These are phyloP conservation scores for Russula compacta DNA, from an alignment of 768 basidiomycete genomes.

Conservation along the genomic window DNA sequence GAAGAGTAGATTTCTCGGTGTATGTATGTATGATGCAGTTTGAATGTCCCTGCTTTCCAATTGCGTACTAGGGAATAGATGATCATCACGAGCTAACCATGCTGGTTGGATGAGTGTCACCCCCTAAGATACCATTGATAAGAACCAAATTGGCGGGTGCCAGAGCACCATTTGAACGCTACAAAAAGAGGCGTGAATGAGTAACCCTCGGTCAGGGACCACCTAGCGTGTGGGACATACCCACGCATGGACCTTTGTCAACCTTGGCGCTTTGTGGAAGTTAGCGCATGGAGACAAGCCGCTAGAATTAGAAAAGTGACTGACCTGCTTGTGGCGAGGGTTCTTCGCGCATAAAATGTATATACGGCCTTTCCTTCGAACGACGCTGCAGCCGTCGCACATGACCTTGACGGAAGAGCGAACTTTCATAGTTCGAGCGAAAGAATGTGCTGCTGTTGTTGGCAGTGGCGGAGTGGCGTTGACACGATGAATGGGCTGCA, in stretches of 20 bases:
- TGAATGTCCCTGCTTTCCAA: background rate
- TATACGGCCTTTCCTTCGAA: slow-evolving; percentile 81
- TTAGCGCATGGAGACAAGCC: slow-evolving; percentile 17
- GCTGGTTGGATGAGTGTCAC: background rate
- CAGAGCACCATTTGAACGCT: background rate
- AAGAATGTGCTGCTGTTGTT: slow-evolving; percentile 26
- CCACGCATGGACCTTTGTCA: slow-evolving; percentile 21
- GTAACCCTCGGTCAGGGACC: too few species aligned
- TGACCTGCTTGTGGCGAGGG: slow-evolving; percentile 94
- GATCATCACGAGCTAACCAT: background rate
- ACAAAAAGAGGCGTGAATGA: background rate
- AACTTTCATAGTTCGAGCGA: slow-evolving; percentile 89
- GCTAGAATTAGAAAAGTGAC: slow-evolving; percentile 17
- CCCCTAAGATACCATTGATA: background rate
- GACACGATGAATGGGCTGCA: slow-evolving; percentile 28
- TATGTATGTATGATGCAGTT: slow-evolving; percentile 6
- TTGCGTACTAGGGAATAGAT: background rate
- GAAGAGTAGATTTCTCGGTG: background rate
- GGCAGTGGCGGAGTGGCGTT: slow-evolving; percentile 21
- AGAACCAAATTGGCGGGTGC: background rate
- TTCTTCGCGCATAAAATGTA: slow-evolving; percentile 92
- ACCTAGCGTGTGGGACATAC: background rate
- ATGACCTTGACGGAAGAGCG: slow-evolving; percentile 88
- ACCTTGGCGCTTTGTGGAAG: slow-evolving; percentile 50
- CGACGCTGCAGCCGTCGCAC: slow-evolving; percentile 90